Conservation (phyloP, 2,329 filamentous ascomycete genomes). For the Ceratocystiopsis sp. region DNA sequence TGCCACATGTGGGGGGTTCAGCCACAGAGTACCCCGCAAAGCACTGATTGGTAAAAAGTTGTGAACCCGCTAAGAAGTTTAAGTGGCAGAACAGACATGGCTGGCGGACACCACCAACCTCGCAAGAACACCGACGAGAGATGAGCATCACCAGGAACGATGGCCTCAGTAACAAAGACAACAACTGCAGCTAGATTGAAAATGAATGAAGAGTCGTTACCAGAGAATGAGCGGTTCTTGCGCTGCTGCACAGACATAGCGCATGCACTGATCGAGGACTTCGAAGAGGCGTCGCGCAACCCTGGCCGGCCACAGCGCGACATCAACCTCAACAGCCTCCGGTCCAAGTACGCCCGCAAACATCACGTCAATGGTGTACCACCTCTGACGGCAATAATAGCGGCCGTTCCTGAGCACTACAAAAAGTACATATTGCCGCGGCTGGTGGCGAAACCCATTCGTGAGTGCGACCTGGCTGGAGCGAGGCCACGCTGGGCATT, state of each 20-base stretch:
- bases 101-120: no score
- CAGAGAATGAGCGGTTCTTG: slow-evolving; percentile 89
- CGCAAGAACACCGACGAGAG: no score
- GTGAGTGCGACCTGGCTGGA: slow-evolving; percentile 14
- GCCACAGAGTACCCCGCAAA: no score
- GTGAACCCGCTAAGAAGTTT: no score
- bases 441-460: slow-evolving; percentile 89
- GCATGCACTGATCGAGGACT: slow-evolving; percentile 83
- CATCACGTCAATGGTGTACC: slow-evolving; percentile 78
- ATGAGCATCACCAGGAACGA: slow-evolving; percentile 1
- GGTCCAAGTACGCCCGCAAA: slow-evolving; percentile 81
- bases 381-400: slow-evolving; percentile 89
- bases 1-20: no score
- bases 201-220: slow-evolving; percentile 55
- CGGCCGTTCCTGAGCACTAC: slow-evolving; percentile 96
- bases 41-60: no score
- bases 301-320: slow-evolving; percentile 59
- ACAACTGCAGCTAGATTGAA: slow-evolving; percentile 46
- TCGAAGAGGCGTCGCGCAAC: slow-evolving; percentile 58
- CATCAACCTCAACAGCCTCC: slow-evolving; percentile 79
- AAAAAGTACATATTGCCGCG: slow-evolving; percentile 98
- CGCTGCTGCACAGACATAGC: slow-evolving; percentile 92
- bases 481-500: no score
- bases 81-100: no score
- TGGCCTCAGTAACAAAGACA: slow-evolving; percentile 22